Base-by-base conservation (phyloP, 2,329 filamentous ascomycete species). In the Cercospora canescens region DNA sequence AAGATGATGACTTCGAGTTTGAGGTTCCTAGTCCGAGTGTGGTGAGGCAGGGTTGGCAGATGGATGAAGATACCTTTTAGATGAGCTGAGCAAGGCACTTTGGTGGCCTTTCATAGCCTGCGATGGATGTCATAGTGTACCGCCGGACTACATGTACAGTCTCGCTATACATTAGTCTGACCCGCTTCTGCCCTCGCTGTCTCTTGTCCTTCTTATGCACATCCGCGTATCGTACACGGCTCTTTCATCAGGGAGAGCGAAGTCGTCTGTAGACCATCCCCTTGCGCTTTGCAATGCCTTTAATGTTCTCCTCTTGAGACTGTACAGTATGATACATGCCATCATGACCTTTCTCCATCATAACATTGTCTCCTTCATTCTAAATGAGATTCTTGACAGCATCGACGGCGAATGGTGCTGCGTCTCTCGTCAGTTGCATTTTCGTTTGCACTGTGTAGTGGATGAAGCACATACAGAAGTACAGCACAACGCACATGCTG, bases 401-500 rank as follows among this genome's bases (percentile, higher is more conserved):
- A 71, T 86, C 83, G 73, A 87, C 79, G 28, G 83, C 81, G 74
- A 86, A 86, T 2, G 85, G 85, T 66, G 85, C 85, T 67, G 34
- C 24, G 28, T 35, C 37, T 12, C 28, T 54, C 60, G 48, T 68
- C 41, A 67, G 60, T 32, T 1, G 7, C 9, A 4, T 9, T 24
- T 28, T 3, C 6, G 3, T 16, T n/a, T n/a, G n/a, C n/a, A n/a
- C 28, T 21, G 16, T 8, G 8, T 30, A 14, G 26, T 6, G 12
- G 9, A 24, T 1, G 6, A 30, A 21, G 6, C 9, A 2, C 90
- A 64, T 87, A 95, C 92, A 92, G 67, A 95, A 81, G 77, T 94
- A 94, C 57, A 95, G 85, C 58, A 91, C 79, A 41, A 89, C 83
- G 69, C 88, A 89, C 16, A 88, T 87, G 41, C 87, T 85, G 63